Evolutionary conservation across 225 moss, liverwort and hornwort genomes (phyloP).

Genomic region (Pseudoscleropodium purum): DNA sequence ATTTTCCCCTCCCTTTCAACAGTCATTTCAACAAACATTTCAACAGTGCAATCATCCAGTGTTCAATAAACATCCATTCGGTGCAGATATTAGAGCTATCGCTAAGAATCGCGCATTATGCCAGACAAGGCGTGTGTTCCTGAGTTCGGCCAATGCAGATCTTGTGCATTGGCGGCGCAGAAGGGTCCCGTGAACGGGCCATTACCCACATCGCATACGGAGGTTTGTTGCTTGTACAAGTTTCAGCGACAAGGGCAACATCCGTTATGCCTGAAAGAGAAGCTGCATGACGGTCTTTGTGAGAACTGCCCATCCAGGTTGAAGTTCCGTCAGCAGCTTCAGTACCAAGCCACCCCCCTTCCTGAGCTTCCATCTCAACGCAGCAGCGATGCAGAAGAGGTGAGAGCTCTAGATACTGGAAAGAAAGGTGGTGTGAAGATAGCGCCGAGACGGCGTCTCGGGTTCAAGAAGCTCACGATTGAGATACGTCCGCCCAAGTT

Average conservation of each 20-base stretch:
- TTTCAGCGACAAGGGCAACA: constrained; percentile 3
- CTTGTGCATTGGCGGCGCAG: constrained; percentile 9
- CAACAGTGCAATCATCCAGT: neutral
- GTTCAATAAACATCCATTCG: neutral
- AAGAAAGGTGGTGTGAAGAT: neutral
- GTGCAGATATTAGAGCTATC: neutral
- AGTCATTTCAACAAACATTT: neutral
- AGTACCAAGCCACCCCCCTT: neutral
- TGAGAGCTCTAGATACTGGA: neutral
- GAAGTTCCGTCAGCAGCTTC: constrained; percentile 1
- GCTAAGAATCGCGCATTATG: neutral
- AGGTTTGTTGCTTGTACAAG: constrained; percentile 26
- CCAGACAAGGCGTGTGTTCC: constrained; percentile 11
- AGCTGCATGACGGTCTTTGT: neutral
- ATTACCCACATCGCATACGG: constrained; percentile 2
- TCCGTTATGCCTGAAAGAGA: neutral
- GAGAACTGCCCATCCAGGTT: constrained; percentile 1
- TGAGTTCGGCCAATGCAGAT: constrained; percentile 14
- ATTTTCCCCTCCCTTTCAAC: neutral
- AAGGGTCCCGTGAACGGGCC: neutral
- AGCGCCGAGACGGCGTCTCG: neutral
- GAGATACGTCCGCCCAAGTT: constrained; percentile 33
- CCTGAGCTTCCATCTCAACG: neutral
- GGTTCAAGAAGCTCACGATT: constrained; percentile 6
- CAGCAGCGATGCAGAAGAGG: neutral